Conservation (phyloP, 2,329 filamentous ascomycete genomes). For the Beauveria pseudobassiana region DNA sequence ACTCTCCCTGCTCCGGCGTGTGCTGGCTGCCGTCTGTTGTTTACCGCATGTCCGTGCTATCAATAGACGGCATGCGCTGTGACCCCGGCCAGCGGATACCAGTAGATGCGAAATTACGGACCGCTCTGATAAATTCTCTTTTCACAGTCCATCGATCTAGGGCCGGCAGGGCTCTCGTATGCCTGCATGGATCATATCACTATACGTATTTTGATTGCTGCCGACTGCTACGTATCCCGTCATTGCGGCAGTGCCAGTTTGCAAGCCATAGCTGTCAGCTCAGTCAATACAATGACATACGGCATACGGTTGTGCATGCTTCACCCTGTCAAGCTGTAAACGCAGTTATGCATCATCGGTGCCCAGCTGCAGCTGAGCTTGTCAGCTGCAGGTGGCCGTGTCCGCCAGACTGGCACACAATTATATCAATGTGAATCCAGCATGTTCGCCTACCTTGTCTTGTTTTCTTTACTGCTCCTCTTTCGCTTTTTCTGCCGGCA, state of each 20-base stretch:
- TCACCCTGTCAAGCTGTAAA: background rate
- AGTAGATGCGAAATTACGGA: background rate
- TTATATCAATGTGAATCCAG: background rate
- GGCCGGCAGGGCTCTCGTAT: background rate
- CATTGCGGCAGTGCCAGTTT: background rate
- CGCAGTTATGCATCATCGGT: background rate
- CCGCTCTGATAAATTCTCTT: background rate
- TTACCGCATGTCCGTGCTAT: background rate
- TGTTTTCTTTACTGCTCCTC: too few species aligned
- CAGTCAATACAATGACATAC: background rate
- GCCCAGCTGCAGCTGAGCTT: background rate
- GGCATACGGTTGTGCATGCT: background rate
- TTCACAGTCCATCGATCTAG: background rate
- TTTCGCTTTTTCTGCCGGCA: too few species aligned
- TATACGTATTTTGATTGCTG: background rate
- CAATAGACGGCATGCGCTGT: background rate
- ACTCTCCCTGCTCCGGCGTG: background rate
- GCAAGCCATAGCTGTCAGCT: background rate
- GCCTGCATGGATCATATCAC: background rate
- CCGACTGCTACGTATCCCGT: background rate
- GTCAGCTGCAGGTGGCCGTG: constrained; percentile 2
- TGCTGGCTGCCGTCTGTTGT: background rate
- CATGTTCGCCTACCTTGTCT: background rate
- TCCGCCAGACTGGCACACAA: background rate
- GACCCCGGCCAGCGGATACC: background rate